Evolutionary conservation across 2,329 filamentous ascomycete genomes (phyloP), one percentile per base, ranked within the genome.

Genomic region (Chaetomiaceae sp.): DNA sequence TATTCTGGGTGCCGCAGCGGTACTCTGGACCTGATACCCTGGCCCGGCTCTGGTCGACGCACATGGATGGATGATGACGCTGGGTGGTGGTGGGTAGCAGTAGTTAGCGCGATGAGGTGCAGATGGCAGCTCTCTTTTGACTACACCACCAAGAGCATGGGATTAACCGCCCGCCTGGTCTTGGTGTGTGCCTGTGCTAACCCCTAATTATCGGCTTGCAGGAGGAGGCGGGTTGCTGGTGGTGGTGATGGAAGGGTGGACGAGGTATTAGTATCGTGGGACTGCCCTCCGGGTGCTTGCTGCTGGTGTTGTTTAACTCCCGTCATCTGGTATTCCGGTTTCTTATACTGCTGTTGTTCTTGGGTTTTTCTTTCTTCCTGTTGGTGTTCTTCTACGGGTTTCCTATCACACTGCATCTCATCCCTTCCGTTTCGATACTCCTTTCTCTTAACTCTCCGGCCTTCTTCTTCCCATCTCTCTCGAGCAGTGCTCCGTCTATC

Each of bases 181-280:
- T n/a, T 38, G 27, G 19, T 44, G n/a, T n/a, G n/a, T n/a, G n/a
- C n/a, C n/a, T n/a, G n/a, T n/a, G 12, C 43, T 13, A 5, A 14
- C 13, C 16, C 50, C 20, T 44, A 25, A 19, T 49, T 30, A 25
- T 31, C n/a, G 16, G 14, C 23, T 33, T 49, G 45, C 51, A 44
- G 17, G 5, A 44, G 17, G 5, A n/a, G 19, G 30, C 21, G 10
- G 19, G 5, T 19, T 5, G n/a, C 21, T 10, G 14, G 23, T 13
- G 17, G 21, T 42, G 31, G 21, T 34, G 13, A 8, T 20, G 30
- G 39, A 13, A 23, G 31, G 38, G 25, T 46, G 48, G 42, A 5
- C n/a, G 38, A 27, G 45, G 46, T 56, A 56, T 56, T 56, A 52
- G 51, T 52, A 56, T 52, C 45, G 44, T 41, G 42, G 33, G 45